Evolutionary conservation across 192 early-diverging fungal genomes (phyloP).

Genomic region (Mortierella hygrophila): DNA sequence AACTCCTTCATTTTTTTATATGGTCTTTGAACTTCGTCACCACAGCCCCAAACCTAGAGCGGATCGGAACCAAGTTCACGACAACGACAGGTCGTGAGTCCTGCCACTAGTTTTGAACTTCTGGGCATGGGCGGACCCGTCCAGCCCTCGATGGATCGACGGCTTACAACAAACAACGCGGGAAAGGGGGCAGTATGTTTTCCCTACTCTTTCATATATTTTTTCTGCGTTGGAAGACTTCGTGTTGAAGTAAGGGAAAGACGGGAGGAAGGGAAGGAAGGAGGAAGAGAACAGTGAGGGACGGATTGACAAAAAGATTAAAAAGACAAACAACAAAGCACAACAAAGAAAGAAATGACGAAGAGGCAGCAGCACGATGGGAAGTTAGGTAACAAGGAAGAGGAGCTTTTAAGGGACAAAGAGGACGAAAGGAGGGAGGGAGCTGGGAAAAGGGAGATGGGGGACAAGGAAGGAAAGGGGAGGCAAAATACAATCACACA

Average conservation of each 20-base stretch:
- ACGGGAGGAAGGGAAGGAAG: not conserved
- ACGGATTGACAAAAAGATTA: not conserved
- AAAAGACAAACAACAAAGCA: not conserved
- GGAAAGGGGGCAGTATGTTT: not conserved
- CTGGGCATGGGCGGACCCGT: no score
- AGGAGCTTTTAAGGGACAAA: not conserved
- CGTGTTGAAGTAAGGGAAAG: not conserved
- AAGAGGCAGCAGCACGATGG: not conserved
- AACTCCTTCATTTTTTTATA: not conserved
- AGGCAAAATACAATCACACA: not conserved
- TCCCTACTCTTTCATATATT: not conserved
- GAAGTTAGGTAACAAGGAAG: not conserved
- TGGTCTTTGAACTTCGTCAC: not conserved
- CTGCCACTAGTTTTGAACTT: no score
- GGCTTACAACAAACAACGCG: not conserved
- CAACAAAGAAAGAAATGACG: not conserved
- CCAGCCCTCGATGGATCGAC: no score
- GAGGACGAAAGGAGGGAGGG: not conserved
- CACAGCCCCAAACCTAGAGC: not conserved
- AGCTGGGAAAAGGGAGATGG: not conserved
- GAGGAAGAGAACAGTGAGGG: not conserved
- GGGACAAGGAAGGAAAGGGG: not conserved
- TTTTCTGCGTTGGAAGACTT: not conserved
- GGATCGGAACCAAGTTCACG: conserved; percentile 12
- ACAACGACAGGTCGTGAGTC: not conserved